A percentile compares a stretch with the other conserved stretches of the same genome.
These are phyloP conservation scores for Amauroascus verrucosus DNA, from an alignment of 2,329 filamentous ascomycete species.

Conservation along the genomic window DNA sequence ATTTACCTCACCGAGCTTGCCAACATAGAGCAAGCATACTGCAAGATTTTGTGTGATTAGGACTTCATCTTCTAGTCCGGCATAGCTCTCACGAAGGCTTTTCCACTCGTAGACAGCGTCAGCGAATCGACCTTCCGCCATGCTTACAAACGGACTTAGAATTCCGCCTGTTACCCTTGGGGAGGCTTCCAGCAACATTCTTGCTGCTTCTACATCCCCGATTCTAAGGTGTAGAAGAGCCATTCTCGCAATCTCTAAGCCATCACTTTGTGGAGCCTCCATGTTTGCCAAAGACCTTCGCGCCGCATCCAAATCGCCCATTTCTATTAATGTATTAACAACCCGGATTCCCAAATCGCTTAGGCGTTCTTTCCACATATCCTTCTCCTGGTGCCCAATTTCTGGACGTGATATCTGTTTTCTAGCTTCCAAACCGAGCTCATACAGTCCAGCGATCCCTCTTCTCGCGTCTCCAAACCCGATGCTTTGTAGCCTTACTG, in stretches of 20 bases:
- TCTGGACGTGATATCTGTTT: conserved; percentile 45
- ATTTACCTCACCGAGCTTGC: conserved; percentile 59
- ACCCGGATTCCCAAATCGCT: conserved; percentile 60
- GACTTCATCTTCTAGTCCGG: conserved; percentile 44
- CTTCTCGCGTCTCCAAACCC: conserved; percentile 75
- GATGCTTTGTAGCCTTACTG: conserved; percentile 72
- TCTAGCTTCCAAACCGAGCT: conserved; percentile 70
- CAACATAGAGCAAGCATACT: conserved; percentile 73
- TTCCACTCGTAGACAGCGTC: conserved; percentile 55
- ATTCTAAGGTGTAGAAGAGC: conserved; percentile 66
- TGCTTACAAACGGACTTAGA: conserved; percentile 55
- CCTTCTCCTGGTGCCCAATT: conserved; percentile 45
- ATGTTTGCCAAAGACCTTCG: conserved; percentile 59
- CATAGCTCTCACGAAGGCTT: conserved; percentile 39
- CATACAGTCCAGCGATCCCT: conserved; percentile 82
- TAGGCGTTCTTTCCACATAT: conserved; percentile 62
- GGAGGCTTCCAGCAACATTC: conserved; percentile 39
- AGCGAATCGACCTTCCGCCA: conserved; percentile 66
- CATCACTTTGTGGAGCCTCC: conserved; percentile 25
- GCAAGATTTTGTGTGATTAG: conserved; percentile 74
- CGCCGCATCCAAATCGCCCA: conserved; percentile 78
- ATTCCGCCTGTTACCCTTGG: conserved; percentile 23
- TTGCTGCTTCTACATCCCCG: conserved; percentile 63
- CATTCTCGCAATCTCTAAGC: conserved; percentile 31
- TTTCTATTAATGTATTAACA: conserved; percentile 47